A percentile compares a stretch with the other conserved stretches of the same genome.
phyloP scores from a whole-genome alignment of 2,329 filamentous ascomycete genomes.

The Colletotrichum brevisporum region DNA sequence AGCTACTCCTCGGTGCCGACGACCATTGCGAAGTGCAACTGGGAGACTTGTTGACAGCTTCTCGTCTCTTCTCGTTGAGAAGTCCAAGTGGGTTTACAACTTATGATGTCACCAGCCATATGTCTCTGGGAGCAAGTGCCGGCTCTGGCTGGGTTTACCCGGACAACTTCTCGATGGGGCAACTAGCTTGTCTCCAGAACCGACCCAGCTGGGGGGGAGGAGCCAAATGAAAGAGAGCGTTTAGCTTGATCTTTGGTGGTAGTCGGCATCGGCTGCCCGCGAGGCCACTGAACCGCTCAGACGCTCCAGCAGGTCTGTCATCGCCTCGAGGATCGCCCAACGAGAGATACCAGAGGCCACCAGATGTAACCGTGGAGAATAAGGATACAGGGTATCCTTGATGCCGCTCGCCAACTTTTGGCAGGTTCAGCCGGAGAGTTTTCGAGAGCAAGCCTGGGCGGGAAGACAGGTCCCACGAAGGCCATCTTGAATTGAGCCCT shows the following conservation, averaged over 20 bases:
- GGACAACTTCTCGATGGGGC: constrained; percentile 29
- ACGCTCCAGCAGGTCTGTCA: background rate
- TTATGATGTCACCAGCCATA: constrained; percentile 33
- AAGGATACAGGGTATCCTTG: constrained; percentile 4
- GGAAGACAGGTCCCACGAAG: background rate
- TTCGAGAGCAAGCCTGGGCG: background rate
- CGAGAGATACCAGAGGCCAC: constrained; percentile 1
- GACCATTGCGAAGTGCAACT: background rate
- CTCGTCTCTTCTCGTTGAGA: background rate
- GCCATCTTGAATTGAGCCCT: constrained; percentile 21
- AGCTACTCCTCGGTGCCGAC: background rate
- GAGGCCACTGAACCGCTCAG: background rate
- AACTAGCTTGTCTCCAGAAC: constrained; percentile 31
- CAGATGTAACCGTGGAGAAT: constrained; percentile 2
- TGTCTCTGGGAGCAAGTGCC: constrained; percentile 29
- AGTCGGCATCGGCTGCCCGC: constrained; percentile 19
- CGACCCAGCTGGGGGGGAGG: constrained; percentile 20
- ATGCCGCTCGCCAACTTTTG: background rate
- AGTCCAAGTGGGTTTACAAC: background rate
- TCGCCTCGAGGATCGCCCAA: background rate
- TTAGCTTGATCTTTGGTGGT: constrained; percentile 12
- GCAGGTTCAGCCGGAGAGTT: constrained; percentile 12
- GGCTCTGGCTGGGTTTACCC: constrained; percentile 29
- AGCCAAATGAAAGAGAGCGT: constrained; percentile 5
- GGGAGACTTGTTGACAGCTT: too few species aligned